Conservation (phyloP, 306 rosid species). For the Heteromeles arbutifolia region DNA sequence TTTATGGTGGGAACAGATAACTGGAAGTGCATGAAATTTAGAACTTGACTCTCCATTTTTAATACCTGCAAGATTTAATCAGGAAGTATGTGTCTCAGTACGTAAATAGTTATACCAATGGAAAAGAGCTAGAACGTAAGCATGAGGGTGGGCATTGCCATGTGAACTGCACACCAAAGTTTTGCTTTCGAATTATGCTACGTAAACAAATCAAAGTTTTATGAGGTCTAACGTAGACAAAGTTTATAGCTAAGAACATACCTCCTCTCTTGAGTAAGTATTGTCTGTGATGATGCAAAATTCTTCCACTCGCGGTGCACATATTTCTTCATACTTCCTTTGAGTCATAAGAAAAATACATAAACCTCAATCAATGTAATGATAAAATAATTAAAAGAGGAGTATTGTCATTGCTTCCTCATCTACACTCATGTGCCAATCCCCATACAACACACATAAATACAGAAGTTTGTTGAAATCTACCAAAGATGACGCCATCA, state of each 20-base stretch:
- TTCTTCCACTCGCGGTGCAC: slow-evolving; percentile 75
- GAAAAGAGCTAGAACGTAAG: neutral
- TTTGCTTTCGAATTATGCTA: neutral
- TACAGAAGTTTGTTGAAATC: neutral
- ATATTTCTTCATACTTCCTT: slow-evolving; percentile 85
- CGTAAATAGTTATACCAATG: slow-evolving; percentile 1
- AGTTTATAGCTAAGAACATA: neutral
- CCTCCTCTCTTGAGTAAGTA: slow-evolving; percentile 77
- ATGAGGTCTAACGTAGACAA: neutral
- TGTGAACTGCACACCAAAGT: neutral
- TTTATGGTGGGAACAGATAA: slow-evolving; percentile 73
- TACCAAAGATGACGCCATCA: neutral
- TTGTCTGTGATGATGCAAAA: slow-evolving; percentile 81
- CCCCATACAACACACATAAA: neutral
- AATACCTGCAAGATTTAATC: slow-evolving; percentile 44
- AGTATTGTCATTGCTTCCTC: neutral
- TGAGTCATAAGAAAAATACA: slow-evolving; percentile 26
- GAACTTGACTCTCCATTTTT: slow-evolving; percentile 65
- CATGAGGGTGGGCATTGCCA: neutral
- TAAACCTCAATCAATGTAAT: neutral
- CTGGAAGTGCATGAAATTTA: slow-evolving; percentile 62
- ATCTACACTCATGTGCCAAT: neutral
- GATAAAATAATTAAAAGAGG: neutral
- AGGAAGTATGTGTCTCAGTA: slow-evolving; percentile 8
- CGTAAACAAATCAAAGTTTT: neutral